phyloP scores from a whole-genome alignment of 2,329 filamentous ascomycete species.

The Trichoderma koningii region DNA sequence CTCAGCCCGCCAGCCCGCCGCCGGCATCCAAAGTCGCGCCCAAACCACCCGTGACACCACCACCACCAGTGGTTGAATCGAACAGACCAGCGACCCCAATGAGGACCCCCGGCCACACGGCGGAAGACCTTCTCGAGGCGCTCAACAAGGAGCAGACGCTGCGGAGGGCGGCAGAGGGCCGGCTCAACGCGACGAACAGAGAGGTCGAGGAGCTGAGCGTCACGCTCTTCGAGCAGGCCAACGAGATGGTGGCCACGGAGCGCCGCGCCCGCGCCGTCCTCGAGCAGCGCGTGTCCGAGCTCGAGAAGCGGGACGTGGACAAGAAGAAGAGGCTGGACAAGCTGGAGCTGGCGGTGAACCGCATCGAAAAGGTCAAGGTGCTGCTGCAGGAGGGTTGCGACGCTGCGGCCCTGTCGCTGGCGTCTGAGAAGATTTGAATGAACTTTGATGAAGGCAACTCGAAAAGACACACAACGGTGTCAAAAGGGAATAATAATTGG shows the following conservation, averaged over 20 bases:
- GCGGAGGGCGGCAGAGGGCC: constrained; percentile 68
- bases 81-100: neutral
- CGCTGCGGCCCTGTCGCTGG: constrained; percentile 4
- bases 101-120: constrained; percentile 32
- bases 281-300: constrained; percentile 67
- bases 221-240: constrained; percentile 77
- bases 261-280: constrained; percentile 69
- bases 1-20: constrained; percentile 38
- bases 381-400: constrained; percentile 50
- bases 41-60: constrained; percentile 30
- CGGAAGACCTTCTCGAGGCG: constrained; percentile 61
- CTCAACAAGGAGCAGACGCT: constrained; percentile 67
- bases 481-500: neutral
- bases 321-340: constrained; percentile 69
- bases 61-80: constrained; percentile 10
- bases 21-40: constrained; percentile 32
- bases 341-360: constrained; percentile 68
- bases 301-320: constrained; percentile 71
- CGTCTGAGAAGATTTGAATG: constrained; percentile 13
- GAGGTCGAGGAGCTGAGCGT: constrained; percentile 80
- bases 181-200: constrained; percentile 64
- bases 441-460: neutral
- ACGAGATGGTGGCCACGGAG: constrained; percentile 83
- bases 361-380: constrained; percentile 70
- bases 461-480: neutral